Percentiles rank a stretch among this genome's conserved stretches.
These are phyloP conservation scores for Fusarium siculi DNA, from an alignment of 2,329 filamentous ascomycete species.

Conservation along the genomic window DNA sequence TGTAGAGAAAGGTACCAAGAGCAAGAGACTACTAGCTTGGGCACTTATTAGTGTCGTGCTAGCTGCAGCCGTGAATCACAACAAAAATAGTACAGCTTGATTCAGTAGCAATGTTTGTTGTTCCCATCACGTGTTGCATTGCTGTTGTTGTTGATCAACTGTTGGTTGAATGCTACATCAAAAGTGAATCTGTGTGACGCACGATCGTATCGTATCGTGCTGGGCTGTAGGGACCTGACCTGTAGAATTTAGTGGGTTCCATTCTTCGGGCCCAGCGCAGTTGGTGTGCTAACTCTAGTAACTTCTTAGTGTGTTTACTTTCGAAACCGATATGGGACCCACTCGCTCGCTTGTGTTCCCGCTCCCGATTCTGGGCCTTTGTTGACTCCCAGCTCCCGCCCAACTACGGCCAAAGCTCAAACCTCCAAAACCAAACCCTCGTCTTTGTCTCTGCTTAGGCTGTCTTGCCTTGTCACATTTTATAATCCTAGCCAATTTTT, in stretches of 20 bases:
- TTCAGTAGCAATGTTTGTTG: background rate
- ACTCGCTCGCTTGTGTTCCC: slow-evolving; percentile 30
- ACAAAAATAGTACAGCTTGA: background rate
- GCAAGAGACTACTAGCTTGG: background rate
- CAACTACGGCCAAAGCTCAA: slow-evolving; percentile 23
- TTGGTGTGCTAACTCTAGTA: background rate
- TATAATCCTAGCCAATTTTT: slow-evolving; percentile 11
- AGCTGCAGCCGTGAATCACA: background rate
- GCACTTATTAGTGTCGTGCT: background rate
- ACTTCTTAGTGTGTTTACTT: slow-evolving; percentile 39
- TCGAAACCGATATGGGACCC: slow-evolving; percentile 33
- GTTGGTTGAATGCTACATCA: slow-evolving; percentile 17
- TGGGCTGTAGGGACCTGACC: slow-evolving; percentile 8
- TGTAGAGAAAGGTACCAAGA: background rate
- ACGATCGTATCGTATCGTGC: slow-evolving; percentile 6
- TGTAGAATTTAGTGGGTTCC: background rate
- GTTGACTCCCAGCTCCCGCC: slow-evolving; percentile 28
- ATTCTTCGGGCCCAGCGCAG: background rate
- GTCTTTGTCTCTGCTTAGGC: background rate
- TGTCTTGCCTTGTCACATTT: slow-evolving; percentile 11
- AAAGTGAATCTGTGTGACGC: slow-evolving; percentile 32
- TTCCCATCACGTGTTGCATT: slow-evolving; percentile 1
- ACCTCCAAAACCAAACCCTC: slow-evolving; percentile 9
- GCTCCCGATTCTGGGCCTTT: slow-evolving; percentile 25
- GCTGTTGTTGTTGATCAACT: slow-evolving; percentile 22